Evolutionary conservation across 1,284 basidiomycete genomes (phyloP).

Genomic region (Xanthoconium separans): DNA sequence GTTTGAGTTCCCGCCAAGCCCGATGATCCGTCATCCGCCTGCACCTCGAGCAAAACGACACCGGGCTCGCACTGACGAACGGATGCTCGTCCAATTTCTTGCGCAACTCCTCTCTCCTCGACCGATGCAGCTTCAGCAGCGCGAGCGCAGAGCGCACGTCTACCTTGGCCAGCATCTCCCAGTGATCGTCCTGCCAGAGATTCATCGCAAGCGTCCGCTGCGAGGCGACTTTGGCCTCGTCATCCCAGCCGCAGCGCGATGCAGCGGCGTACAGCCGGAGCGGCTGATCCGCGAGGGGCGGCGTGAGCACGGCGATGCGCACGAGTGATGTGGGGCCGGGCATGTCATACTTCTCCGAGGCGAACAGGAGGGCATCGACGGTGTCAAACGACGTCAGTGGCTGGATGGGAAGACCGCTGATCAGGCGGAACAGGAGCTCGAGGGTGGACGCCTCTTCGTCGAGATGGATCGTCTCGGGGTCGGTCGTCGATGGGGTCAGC

Average conservation of each 20-base stretch:
- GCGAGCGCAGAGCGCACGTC: conserved; percentile 50
- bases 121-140: conserved; percentile 52
- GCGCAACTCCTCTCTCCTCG: conserved; percentile 47
- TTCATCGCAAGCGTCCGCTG: conserved; percentile 48
- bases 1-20: conserved; percentile 63
- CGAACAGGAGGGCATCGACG: conserved; percentile 55
- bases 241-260: conserved; percentile 56
- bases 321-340: conserved; percentile 57
- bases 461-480: conserved; percentile 46
- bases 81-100: conserved; percentile 53
- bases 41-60: conserved; percentile 47
- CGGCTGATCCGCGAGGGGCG: conserved; percentile 48
- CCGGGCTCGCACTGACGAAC: conserved; percentile 49
- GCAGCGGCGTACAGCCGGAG: conserved; percentile 56
- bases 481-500: conserved; percentile 18
- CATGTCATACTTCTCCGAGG: conserved; percentile 69
- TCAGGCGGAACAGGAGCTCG: conserved; percentile 57
- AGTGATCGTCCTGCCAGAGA: conserved; percentile 46
- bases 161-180: conserved; percentile 45
- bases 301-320: conserved; percentile 51
- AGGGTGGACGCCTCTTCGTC: conserved; percentile 56
- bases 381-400: conserved; percentile 49
- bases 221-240: conserved; percentile 52
- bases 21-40: conserved; percentile 49
- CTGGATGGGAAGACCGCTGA: conserved; percentile 54